These are phyloP conservation scores for Tagetes erecta DNA, from an alignment of 129 eudicot genomes.

Conservation along the genomic window DNA sequence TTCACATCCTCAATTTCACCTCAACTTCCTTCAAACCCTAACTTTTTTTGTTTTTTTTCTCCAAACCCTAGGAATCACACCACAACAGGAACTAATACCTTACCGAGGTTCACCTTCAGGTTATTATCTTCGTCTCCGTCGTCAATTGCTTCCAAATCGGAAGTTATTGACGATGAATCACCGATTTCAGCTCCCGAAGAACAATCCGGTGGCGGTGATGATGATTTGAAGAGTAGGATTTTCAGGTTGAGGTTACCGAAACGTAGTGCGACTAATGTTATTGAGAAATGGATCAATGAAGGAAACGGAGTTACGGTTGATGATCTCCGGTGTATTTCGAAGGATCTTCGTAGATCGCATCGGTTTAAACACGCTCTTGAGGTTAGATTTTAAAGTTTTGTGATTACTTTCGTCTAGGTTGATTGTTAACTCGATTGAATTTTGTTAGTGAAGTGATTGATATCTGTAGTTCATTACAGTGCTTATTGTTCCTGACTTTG, in stretches of 20 bases:
- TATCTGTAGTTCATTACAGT: not conserved
- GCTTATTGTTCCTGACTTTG: not conserved
- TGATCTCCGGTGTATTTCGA: slow-evolving; percentile 74
- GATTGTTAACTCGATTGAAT: not conserved
- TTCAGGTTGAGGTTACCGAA: slow-evolving; percentile 85
- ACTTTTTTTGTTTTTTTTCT: not conserved
- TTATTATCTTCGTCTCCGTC: slow-evolving; percentile 34
- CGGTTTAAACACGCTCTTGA: slow-evolving; percentile 96
- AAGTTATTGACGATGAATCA: slow-evolving; percentile 39
- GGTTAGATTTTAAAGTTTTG: slow-evolving; percentile 35
- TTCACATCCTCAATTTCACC: not conserved
- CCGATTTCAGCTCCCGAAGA: slow-evolving; percentile 25
- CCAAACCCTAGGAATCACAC: slow-evolving; percentile 41
- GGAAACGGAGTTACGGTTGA: slow-evolving; percentile 47
- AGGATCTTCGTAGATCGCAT: slow-evolving; percentile 62
- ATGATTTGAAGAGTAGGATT: slow-evolving; percentile 81
- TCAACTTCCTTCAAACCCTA: not conserved
- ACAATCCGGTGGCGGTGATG: slow-evolving; percentile 39
- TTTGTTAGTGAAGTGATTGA: not conserved
- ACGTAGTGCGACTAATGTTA: slow-evolving; percentile 75
- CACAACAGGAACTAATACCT: slow-evolving; percentile 12
- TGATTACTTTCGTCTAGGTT: not conserved
- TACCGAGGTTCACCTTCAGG: slow-evolving; percentile 33
- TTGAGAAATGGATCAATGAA: slow-evolving; percentile 79
- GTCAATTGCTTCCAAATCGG: slow-evolving; percentile 39